Base-by-base conservation (phyloP, 352 stramenopile genomes). In the Globisporangium yorkense region DNA sequence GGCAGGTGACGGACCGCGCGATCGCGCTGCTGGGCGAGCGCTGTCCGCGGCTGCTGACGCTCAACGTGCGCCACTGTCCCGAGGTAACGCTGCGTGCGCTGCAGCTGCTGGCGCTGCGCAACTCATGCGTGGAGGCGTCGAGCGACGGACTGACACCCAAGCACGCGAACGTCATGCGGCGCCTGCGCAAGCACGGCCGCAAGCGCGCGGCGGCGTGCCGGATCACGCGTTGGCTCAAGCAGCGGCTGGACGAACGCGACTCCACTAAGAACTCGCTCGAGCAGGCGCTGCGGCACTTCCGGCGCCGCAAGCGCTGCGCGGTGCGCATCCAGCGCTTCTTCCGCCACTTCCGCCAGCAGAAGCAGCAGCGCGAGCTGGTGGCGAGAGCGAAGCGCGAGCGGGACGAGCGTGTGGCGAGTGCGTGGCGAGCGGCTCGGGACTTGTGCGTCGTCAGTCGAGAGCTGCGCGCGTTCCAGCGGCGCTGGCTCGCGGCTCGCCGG, bases 41-140 rank as follows among this genome's bases (percentile, higher is more conserved):
- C 6, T 87, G 70, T 45, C 62, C 40, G 3, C 62, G 40, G 16
- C 64, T 93, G 5, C 41, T 63, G 13, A 66, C 59, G 7, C 60
- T 93, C 12, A 72, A 84, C 54, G 66, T 88, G 16, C 75, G 76
- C 29, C 77, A 87, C 58, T 89, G 80, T 16, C 75, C 77, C 13
- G 75, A 88, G 46, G 72, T 93, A 41, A 83, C 82, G 2, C 58
- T 84, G 4, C 53, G 54, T 9, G 62, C 63, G 12, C 46, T 93
- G 3, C 61, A 71, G 12, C 47, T 43, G 1, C 57, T 89, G 29
- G 78, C 72, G 33, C 64, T 57, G 2, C 58, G 58, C 1, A 76
- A 89, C 49, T 51, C 72, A 18, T 71, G 71, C 9, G 60, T 76
- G 5, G 58, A 77, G 24, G 70, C 71, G 8, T 69, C 66, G 6